A percentile compares a stretch with the other conserved stretches of the same genome.
phyloP scores from a whole-genome alignment of 2,329 filamentous ascomycete genomes.

The Ophiostoma sp. region DNA sequence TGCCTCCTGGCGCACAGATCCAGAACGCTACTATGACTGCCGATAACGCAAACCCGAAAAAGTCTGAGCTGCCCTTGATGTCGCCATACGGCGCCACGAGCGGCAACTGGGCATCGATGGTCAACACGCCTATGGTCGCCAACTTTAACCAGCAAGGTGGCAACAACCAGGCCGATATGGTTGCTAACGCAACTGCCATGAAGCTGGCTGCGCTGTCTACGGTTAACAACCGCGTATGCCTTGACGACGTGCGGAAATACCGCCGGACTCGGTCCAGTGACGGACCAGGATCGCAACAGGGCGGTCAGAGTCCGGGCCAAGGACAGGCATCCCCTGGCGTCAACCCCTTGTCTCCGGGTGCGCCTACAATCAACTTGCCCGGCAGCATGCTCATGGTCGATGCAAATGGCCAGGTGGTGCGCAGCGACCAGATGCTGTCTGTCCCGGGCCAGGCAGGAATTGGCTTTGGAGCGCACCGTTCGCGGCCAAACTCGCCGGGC shows the following conservation, averaged over 20 bases:
- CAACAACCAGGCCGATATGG: conserved; percentile 81
- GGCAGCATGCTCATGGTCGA: conserved; percentile 89
- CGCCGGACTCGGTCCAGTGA: conserved; percentile 87
- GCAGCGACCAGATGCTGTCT: conserved; percentile 75
- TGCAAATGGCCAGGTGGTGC: conserved; percentile 82
- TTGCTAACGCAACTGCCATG: conserved; percentile 98
- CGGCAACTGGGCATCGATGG: conserved; percentile 97
- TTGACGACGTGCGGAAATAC: conserved; percentile 96
- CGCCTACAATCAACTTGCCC: conserved; percentile 58
- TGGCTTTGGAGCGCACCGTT: conserved; percentile 63
- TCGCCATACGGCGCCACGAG: conserved; percentile 72
- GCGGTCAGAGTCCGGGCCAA: background rate
- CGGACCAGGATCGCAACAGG: conserved; percentile 43
- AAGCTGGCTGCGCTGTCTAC: conserved; percentile 95
- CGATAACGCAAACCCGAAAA: conserved; percentile 42
- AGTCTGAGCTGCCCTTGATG: conserved; percentile 74
- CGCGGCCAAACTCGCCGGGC: conserved; percentile 83
- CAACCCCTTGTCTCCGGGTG: conserved; percentile 60
- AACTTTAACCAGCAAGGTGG: conserved; percentile 65
- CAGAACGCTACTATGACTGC: conserved; percentile 79
- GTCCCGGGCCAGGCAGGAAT: conserved; percentile 57
- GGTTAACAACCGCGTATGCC: conserved; percentile 94
- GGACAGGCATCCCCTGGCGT: conserved; percentile 37
- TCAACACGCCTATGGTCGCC: conserved; percentile 91
- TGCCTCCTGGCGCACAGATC: conserved; percentile 56